phyloP scores from a whole-genome alignment of 225 moss, liverwort and hornwort genomes.

The Sphagnum contortum region DNA sequence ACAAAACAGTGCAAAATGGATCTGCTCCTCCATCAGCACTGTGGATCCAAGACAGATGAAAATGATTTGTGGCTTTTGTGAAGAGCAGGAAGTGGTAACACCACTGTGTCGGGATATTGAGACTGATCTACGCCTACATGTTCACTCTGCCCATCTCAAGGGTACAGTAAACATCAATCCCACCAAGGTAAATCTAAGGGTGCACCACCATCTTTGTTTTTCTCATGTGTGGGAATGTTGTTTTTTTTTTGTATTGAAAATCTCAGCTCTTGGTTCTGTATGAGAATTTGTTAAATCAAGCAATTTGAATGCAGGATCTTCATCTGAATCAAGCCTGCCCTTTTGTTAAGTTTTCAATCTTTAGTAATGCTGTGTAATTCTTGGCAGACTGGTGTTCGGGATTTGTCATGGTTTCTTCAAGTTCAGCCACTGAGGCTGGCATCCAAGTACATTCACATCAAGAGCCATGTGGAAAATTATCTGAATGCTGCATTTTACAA shows the following conservation, averaged over 20 bases:
- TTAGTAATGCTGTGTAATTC: not conserved
- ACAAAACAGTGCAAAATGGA: no score
- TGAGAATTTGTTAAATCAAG: no score
- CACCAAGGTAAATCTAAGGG: constrained; percentile 47
- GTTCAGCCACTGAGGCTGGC: constrained; percentile 71
- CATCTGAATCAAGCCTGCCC: not conserved
- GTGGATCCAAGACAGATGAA: no score
- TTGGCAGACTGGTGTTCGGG: constrained; percentile 87
- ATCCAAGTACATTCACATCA: constrained; percentile 75
- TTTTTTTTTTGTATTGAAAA: no score
- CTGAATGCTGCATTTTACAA: constrained; percentile 86
- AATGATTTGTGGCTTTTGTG: constrained; percentile 1
- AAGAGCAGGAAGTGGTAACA: constrained; percentile 67
- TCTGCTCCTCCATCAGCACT: no score
- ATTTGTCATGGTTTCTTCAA: constrained; percentile 92
- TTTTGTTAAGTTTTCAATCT: not conserved
- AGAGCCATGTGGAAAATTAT: constrained; percentile 76
- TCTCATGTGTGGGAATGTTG: no score
- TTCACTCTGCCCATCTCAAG: constrained; percentile 93
- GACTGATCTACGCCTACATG: constrained; percentile 92
- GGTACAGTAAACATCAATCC: constrained; percentile 84
- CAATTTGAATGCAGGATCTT: not conserved
- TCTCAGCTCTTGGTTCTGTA: no score
- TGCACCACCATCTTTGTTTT: no score
- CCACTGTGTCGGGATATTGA: constrained; percentile 97